Evolutionary conservation across 768 basidiomycete species (phyloP).

Genomic region (Hericium erinaceus): DNA sequence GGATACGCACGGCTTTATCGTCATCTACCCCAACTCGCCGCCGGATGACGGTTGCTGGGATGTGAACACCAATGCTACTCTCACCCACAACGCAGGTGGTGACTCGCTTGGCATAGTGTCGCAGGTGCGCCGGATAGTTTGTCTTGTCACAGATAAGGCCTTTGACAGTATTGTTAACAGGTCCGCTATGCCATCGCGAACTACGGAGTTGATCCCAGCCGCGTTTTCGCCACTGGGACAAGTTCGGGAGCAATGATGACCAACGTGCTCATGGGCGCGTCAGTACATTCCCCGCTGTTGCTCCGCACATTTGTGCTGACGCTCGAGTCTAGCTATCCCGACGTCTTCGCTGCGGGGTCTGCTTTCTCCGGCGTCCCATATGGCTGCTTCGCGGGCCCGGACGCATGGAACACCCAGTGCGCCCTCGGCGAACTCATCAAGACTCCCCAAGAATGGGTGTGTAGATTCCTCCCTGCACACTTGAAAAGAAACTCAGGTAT

Average conservation of each 20-base stretch:
- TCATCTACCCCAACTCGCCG: constrained; percentile 27
- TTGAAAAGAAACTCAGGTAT: no score
- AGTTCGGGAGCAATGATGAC: constrained; percentile 56
- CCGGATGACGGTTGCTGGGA: constrained; percentile 35
- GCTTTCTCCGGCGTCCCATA: constrained; percentile 46
- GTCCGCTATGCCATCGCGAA: constrained; percentile 38
- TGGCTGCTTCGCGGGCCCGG: constrained; percentile 41
- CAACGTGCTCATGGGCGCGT: constrained; percentile 39
- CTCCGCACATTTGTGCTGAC: no score
- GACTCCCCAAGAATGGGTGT: constrained; percentile 14
- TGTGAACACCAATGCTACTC: constrained; percentile 37
- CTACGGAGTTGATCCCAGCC: constrained; percentile 34
- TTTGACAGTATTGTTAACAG: no score
- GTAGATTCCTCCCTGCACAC: constrained; percentile 18
- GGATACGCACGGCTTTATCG: constrained; percentile 39
- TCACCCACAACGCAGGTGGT: constrained; percentile 46
- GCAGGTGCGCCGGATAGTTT: constrained; percentile 18
- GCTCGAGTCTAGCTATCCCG: constrained; percentile 8
- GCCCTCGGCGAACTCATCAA: constrained; percentile 3
- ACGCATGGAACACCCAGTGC: constrained; percentile 38
- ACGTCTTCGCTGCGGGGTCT: constrained; percentile 39
- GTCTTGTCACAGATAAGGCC: no score
- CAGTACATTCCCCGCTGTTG: no score
- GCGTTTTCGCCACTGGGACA: constrained; percentile 42
- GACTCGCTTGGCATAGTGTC: constrained; percentile 45